Conservation (phyloP, 176 grass and related monocot species). For the maize (Zea mays) region DNA sequence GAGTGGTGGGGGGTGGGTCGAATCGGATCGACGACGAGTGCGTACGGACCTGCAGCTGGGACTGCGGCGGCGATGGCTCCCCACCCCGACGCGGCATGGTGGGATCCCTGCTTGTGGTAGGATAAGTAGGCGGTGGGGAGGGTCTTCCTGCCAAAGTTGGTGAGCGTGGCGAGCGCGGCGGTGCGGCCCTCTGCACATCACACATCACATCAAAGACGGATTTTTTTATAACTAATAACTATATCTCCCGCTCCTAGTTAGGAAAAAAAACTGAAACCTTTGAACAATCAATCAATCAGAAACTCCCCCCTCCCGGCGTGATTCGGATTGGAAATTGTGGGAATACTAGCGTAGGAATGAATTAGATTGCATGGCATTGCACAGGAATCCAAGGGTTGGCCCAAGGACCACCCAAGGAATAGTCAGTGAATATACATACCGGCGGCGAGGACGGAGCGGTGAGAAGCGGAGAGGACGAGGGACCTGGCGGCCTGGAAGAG, state of each 20-base stretch:
- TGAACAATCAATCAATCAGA: not conserved
- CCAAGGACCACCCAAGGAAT: not conserved
- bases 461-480: conserved; percentile 46
- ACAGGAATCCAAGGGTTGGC: not conserved
- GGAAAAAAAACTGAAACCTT: not conserved
- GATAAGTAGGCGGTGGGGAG: conserved; percentile 47
- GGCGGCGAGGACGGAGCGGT: conserved; percentile 41
- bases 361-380: not conserved
- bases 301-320: not conserved
- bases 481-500: conserved; percentile 49
- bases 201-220: not conserved
- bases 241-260: too few species aligned
- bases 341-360: not conserved
- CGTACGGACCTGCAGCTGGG: conserved; percentile 62
- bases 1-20: not conserved
- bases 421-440: not conserved
- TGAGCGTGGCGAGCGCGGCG: conserved; percentile 56
- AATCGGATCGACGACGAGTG: not conserved
- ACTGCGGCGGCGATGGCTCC: conserved; percentile 50
- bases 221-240: not conserved
- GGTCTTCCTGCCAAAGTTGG: conserved; percentile 53
- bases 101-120: conserved; percentile 35
- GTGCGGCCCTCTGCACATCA: conserved; percentile 51
- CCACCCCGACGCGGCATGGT: conserved; percentile 49
- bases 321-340: not conserved